Evolutionary conservation across 345 rosid species (phyloP), one percentile per base, ranked within the genome.

Genomic region (Salix suchowensis): DNA sequence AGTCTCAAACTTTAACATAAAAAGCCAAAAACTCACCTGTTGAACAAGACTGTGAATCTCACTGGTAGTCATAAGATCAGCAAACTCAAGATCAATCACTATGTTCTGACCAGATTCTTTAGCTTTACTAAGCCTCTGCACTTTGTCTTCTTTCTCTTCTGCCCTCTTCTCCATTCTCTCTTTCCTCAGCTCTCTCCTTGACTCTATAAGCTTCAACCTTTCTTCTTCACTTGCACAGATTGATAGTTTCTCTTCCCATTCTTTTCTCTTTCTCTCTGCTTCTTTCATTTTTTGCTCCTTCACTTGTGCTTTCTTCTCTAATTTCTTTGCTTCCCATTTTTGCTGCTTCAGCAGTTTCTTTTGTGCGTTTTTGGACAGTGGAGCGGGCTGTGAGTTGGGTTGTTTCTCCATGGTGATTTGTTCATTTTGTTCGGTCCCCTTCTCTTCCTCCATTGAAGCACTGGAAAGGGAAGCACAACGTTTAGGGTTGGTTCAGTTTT

Each of bases 21-120:
- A 4, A 75, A 44, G 65, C 7, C 10, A 40, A 32, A 48, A 48
- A 52, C 16, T 52, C 3, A 88, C 97, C 96, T 93, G 98, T 76
- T 94, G 98, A 78, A 93, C 91, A 36, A 96, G 95, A 84, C 97
- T 92, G 65, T 88, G 94, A 77, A 93, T 93, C 79, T 96, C 97
- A 5, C 82, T 74, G 28, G 82, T 55, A 6, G 92, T 88, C 97
- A 92, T 92, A 78, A 93, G 97, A 79, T 92, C 86, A 12, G 90
- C 78, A 74, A 96, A 93, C 42, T 90, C 97, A 14, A 93, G 92
- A 79, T 96, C 98, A 14, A 96, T 68, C n/a, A 93, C 91, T 28
- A 96, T 78, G 74, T 88, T 90, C 60, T 88, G 98, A 19, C 97
- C 98, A 0, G 36, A 23, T 62, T 85, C 87, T 80, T 87, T 92